These are phyloP conservation scores for Berberis vulgaris DNA, from an alignment of 164 flowering plant genomes.

Conservation along the genomic window DNA sequence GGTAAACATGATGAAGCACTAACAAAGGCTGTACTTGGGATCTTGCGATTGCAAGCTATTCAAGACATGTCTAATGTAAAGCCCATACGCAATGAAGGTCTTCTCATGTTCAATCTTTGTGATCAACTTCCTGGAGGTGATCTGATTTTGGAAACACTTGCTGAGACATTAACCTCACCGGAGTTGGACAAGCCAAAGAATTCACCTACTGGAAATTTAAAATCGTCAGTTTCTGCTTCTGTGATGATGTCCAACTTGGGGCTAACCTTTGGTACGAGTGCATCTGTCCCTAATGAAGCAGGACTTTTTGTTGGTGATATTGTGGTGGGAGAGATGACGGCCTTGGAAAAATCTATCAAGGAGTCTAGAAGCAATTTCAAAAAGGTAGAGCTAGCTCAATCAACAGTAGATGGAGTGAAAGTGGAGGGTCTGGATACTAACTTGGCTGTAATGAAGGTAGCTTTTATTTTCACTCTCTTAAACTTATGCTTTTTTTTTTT, in stretches of 20 bases:
- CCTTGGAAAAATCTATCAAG: conserved; percentile 58
- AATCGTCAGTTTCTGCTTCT: conserved; percentile 57
- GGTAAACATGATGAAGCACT: conserved; percentile 58
- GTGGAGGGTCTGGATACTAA: conserved; percentile 94
- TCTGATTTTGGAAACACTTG: conserved; percentile 70
- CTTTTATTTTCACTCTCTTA: too few species aligned
- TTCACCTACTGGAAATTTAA: conserved; percentile 27
- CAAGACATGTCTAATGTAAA: conserved; percentile 37
- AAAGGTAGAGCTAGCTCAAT: conserved; percentile 75
- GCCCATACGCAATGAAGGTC: conserved; percentile 36
- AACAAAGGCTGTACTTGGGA: conserved; percentile 79
- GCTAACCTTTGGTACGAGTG: conserved; percentile 41
- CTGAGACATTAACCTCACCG: conserved; percentile 38
- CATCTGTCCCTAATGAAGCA: conserved; percentile 24
- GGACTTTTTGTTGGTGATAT: conserved; percentile 71
- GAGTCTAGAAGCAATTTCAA: conserved; percentile 62
- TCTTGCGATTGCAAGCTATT: conserved; percentile 72
- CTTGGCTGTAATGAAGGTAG: conserved; percentile 89
- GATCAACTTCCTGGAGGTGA: conserved; percentile 98
- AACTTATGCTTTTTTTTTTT: too few species aligned
- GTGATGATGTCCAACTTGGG: conserved; percentile 65
- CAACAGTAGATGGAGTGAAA: conserved; percentile 85
- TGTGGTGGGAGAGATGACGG: conserved; percentile 67
- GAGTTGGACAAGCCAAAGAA: conserved; percentile 34
- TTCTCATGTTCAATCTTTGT: conserved; percentile 81